phyloP scores from a whole-genome alignment of 441 rosid species.

The Bocquillonia castaneifolia region DNA sequence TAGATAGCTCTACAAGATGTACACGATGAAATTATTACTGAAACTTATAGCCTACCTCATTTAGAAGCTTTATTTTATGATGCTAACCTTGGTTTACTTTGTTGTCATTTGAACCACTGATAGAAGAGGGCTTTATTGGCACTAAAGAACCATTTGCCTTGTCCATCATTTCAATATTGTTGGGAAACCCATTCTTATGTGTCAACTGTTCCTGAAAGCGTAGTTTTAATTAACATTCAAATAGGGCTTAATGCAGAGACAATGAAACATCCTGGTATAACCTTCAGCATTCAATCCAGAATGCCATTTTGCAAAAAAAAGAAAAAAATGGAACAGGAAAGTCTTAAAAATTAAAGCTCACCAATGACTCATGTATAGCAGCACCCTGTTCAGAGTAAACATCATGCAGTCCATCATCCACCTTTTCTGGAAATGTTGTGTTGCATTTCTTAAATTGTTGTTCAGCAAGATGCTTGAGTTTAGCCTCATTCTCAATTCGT shows the following conservation, averaged over 20 bases:
- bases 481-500: slow-evolving; percentile 84
- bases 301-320: slow-evolving; percentile 10
- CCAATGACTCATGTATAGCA: slow-evolving; percentile 32
- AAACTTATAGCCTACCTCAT: slow-evolving; percentile 3
- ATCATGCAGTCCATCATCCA: slow-evolving; percentile 30
- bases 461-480: slow-evolving; percentile 78
- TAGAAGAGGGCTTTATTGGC: slow-evolving; percentile 7
- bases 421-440: slow-evolving; percentile 33
- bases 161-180: slow-evolving; percentile 25
- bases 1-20: slow-evolving; percentile 41
- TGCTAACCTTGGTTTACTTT: slow-evolving; percentile 42
- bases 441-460: slow-evolving; percentile 52
- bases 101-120: slow-evolving; percentile 16
- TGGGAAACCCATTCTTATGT: slow-evolving; percentile 29
- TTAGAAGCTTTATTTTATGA: background rate
- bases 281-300: background rate
- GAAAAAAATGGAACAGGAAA: slow-evolving; percentile 12
- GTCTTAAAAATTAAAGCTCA: slow-evolving; percentile 24
- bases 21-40: slow-evolving; percentile 13
- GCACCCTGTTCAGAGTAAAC: slow-evolving; percentile 29
- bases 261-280: background rate
- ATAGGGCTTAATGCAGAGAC: background rate
- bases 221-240: slow-evolving; percentile 17
- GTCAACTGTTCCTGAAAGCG: slow-evolving; percentile 30
- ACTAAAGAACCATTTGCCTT: slow-evolving; percentile 25